phyloP scores from a whole-genome alignment of 2,329 filamentous ascomycete genomes.

The Madurella mycetomatis region DNA sequence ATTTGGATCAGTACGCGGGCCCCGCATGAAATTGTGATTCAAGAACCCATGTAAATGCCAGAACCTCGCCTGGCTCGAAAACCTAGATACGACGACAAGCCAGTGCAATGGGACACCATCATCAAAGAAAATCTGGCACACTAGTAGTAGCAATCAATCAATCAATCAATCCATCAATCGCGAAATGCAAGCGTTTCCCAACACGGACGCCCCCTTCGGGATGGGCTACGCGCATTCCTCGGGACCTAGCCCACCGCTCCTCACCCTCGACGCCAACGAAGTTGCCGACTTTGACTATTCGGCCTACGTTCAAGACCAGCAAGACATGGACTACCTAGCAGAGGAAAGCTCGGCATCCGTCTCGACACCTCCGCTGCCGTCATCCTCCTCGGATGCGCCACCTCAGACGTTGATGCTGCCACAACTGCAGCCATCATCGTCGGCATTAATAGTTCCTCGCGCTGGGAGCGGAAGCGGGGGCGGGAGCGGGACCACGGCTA shows the following conservation, averaged over 20 bases:
- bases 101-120: no score
- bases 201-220: neutral
- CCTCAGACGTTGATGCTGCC: neutral
- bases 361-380: constrained; percentile 29
- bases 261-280: constrained; percentile 30
- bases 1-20: no score
- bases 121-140: no score
- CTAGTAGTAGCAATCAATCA: no score
- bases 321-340: constrained; percentile 26
- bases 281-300: constrained; percentile 36
- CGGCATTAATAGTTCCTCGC: neutral
- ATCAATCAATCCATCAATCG: no score
- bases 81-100: no score
- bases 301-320: constrained; percentile 34
- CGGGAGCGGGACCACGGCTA: neutral
- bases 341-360: constrained; percentile 27
- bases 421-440: neutral
- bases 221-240: constrained; percentile 3
- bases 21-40: no score
- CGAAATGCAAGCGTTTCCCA: constrained; percentile 9
- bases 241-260: constrained; percentile 15
- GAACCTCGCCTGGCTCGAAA: no score
- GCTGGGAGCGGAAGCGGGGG: neutral
- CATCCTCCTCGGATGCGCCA: neutral
- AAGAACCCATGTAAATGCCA: no score